Conservation (phyloP, 2,329 filamentous ascomycete species). For the Didymella exigua region DNA sequence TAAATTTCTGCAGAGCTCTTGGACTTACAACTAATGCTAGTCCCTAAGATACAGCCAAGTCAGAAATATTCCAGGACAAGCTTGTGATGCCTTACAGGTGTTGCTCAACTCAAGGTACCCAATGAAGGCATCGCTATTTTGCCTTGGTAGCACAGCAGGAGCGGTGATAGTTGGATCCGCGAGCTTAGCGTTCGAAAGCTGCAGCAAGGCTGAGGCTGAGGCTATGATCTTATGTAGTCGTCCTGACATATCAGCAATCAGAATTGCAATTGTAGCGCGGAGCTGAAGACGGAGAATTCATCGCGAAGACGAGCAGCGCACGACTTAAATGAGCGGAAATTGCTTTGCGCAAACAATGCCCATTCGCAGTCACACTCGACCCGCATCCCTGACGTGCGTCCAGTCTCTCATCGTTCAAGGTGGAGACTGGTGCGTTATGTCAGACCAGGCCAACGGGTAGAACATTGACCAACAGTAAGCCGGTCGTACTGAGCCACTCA, state of each 20-base stretch:
- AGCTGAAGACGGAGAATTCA: not conserved
- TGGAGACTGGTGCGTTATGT: constrained; percentile 7
- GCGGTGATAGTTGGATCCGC: constrained; percentile 41
- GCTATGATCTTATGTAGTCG: constrained; percentile 19
- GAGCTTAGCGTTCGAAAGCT: constrained; percentile 24
- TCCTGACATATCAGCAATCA: constrained; percentile 21
- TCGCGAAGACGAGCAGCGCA: not conserved
- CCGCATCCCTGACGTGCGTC: constrained; percentile 4
- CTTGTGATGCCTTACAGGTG: constrained; percentile 24
- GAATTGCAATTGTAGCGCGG: not conserved
- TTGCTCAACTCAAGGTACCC: constrained; percentile 29
- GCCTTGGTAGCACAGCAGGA: constrained; percentile 34
- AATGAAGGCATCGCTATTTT: constrained; percentile 33
- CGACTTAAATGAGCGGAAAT: constrained; percentile 8
- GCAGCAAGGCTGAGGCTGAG: constrained; percentile 19
- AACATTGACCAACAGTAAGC: constrained; percentile 6
- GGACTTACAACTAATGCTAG: constrained; percentile 23
- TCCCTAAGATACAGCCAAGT: constrained; percentile 26
- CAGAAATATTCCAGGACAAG: not conserved
- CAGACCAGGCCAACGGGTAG: constrained; percentile 11
- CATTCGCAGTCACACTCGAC: constrained; percentile 17
- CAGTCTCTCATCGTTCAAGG: constrained; percentile 15
- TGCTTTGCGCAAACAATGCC: constrained; percentile 1
- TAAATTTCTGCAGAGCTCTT: no score
- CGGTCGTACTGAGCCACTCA: not conserved